Evolutionary conservation across 352 stramenopile species (phyloP), one percentile per base, ranked within the genome.

Genomic region (Globisporangium alternatum): DNA sequence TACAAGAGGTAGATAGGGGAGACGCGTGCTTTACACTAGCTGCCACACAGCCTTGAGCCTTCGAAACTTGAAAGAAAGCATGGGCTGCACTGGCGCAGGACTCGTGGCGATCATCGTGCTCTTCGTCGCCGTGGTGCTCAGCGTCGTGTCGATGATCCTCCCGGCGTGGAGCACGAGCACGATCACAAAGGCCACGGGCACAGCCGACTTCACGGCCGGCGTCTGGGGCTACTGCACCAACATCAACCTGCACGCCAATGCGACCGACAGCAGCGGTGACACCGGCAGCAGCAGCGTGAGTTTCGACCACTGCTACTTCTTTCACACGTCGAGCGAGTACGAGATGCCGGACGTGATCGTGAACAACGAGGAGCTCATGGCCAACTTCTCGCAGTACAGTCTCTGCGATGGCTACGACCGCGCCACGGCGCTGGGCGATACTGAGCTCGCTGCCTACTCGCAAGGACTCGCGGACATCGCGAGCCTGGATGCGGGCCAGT

Each of bases 291-390:
- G 86, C 60, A 52, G 60, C 44, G 59, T 74, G 31, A 64, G 63
- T 44, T 89, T 88, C 37, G 78, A 90, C 70, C 75, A 83, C 64
- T 90, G 81, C 68, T 90, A 85, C 67, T 78, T 89, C 69, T 90
- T 89, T 71, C 77, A 90, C 66, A 85, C 81, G 13, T 76, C 74
- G 1, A 86, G 74, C 68, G 67, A 85, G 30, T 81, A 80, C 63
- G 66, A 90, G 47, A 30, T 87, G 3, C 65, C 67, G 2, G 66
- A 73, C 6, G 30, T 75, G 31, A 22, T 65, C 39, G 21, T 33
- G 0, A 39, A 56, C 5, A 63, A 85, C 62, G 61, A 67, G n/a
- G 60, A 64, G 3, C 67, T 77, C 35, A 64, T 69, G 56, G 49
- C 68, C 56, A 86, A 89, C 56, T 86, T 88, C 56, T 76, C 74